Percentiles rank a stretch among this genome's conserved stretches.
These are phyloP conservation scores for Sporisorium reilianum DNA, from an alignment of 1,284 basidiomycete genomes.

Conservation along the genomic window DNA sequence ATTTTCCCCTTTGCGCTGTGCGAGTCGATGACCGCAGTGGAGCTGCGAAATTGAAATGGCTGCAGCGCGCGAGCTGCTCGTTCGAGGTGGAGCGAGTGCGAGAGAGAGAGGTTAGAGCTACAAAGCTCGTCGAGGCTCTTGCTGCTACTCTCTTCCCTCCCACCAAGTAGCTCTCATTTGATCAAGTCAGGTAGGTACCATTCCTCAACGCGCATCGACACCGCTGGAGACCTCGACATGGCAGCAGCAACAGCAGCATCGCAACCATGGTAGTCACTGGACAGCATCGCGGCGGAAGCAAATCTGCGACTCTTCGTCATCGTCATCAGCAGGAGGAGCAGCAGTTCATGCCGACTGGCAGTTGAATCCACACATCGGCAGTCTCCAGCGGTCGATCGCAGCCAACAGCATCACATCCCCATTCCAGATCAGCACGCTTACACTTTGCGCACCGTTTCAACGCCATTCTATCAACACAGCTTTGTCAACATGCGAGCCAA, in stretches of 20 bases:
- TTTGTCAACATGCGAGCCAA: constrained; percentile 65
- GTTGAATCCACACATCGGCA: neutral
- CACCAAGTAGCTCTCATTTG: constrained; percentile 58
- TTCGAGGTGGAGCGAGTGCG: constrained; percentile 28
- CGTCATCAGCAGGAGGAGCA: constrained; percentile 8
- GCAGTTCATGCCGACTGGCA: neutral
- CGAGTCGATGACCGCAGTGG: constrained; percentile 42
- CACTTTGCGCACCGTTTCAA: constrained; percentile 9
- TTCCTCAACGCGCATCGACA: constrained; percentile 4
- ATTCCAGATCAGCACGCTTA: constrained; percentile 21
- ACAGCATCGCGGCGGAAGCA: neutral
- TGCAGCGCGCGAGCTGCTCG: neutral
- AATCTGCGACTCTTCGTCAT: constrained; percentile 3
- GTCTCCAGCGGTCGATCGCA: constrained; percentile 17
- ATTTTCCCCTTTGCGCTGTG: neutral
- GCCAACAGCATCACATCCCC: neutral
- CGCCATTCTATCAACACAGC: constrained; percentile 18
- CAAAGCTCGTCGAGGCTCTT: constrained; percentile 31
- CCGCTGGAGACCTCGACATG: constrained; percentile 14
- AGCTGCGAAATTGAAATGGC: neutral
- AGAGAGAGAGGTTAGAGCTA: too few species aligned
- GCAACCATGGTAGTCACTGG: constrained; percentile 18
- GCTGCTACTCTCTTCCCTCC: constrained; percentile 33
- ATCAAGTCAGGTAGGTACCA: constrained; percentile 51
- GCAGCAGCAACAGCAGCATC: constrained; percentile 10